A percentile compares a stretch with the other conserved stretches of the same genome.
Evolutionary conservation across 2,329 filamentous ascomycete genomes (phyloP).

Genomic region (Exophiala xenobiotica): DNA sequence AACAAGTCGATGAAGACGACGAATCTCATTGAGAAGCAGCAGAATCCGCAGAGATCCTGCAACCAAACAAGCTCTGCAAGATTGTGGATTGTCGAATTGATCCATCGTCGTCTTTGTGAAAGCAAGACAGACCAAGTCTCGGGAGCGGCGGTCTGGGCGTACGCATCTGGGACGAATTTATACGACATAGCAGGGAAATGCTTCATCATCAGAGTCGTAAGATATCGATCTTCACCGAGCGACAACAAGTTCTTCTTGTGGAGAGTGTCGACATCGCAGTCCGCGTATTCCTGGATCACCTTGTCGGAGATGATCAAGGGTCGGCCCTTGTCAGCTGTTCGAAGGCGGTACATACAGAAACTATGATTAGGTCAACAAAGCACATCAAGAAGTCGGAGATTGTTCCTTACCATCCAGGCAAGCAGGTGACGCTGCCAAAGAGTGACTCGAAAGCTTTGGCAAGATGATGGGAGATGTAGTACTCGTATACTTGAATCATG

Average conservation of each 20-base stretch:
- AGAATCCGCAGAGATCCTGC: constrained; percentile 96
- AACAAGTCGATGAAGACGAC: constrained; percentile 92
- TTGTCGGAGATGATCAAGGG: constrained; percentile 90
- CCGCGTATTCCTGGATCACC: constrained; percentile 82
- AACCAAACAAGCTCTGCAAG: constrained; percentile 85
- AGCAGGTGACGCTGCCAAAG: constrained; percentile 96
- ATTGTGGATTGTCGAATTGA: constrained; percentile 98
- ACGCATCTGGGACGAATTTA: constrained; percentile 93
- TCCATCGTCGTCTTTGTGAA: constrained; percentile 98
- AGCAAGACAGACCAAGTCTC: constrained; percentile 91
- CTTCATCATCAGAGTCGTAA: constrained; percentile 97
- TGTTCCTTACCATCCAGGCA: constrained; percentile 87
- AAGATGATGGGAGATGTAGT: constrained; percentile 97
- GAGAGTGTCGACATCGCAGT: constrained; percentile 87
- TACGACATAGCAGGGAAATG: constrained; percentile 93
- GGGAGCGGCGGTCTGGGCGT: constrained; percentile 88
- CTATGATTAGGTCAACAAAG: constrained; percentile 54
- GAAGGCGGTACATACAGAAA: constrained; percentile 98
- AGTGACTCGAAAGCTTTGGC: constrained; percentile 96
- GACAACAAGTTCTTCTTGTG: constrained; percentile 93
- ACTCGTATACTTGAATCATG: constrained; percentile 99
- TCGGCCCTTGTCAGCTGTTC: constrained; percentile 89
- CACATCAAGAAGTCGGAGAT: not conserved
- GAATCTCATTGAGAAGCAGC: constrained; percentile 97
- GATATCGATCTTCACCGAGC: constrained; percentile 92